Percentiles rank a stretch among this genome's conserved stretches.
phyloP scores from a whole-genome alignment of 495 filamentous ascomycete genomes.

The Penicillium canariense region DNA sequence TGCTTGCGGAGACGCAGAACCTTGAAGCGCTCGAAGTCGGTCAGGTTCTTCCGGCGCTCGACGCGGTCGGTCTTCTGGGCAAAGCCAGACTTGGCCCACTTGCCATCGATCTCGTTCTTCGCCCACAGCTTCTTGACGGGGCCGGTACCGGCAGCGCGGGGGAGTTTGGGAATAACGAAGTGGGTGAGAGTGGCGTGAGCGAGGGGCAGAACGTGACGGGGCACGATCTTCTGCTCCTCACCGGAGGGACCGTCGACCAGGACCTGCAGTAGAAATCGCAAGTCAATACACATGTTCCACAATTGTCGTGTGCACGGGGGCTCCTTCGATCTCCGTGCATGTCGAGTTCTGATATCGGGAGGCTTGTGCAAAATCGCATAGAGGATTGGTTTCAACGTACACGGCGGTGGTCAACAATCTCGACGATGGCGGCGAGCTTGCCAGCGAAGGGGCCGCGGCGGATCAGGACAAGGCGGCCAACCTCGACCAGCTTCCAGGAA shows the following conservation, averaged over 20 bases:
- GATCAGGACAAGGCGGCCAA: conserved; percentile 92
- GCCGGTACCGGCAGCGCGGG: conserved; percentile 79
- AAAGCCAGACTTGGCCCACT: conserved; percentile 85
- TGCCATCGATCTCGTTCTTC: conserved; percentile 78
- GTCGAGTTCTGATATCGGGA: not conserved
- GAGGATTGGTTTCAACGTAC: conserved; percentile 60
- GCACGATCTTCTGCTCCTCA: conserved; percentile 69
- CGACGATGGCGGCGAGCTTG: conserved; percentile 88
- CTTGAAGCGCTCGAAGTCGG: conserved; percentile 99
- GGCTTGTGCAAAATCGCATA: not conserved
- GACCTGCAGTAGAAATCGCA: conserved; percentile 56
- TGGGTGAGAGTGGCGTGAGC: conserved; percentile 81
- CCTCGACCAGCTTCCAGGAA: conserved; percentile 89
- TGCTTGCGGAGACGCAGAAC: conserved; percentile 97
- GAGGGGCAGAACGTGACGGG: conserved; percentile 80
- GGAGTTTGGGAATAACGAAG: conserved; percentile 83
- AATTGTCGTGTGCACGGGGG: not conserved
- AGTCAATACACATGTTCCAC: conserved; percentile 34
- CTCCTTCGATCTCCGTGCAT: conserved; percentile 7
- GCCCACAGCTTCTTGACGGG: conserved; percentile 83
- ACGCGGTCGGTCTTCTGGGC: conserved; percentile 82
- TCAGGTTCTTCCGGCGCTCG: conserved; percentile 83
- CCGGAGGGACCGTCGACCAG: conserved; percentile 89
- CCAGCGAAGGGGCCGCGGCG: conserved; percentile 72
- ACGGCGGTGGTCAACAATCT: conserved; percentile 99